Evolutionary conservation across 371 early-diverging fungal species (phyloP).

Genomic region (Mortierella sp.): DNA sequence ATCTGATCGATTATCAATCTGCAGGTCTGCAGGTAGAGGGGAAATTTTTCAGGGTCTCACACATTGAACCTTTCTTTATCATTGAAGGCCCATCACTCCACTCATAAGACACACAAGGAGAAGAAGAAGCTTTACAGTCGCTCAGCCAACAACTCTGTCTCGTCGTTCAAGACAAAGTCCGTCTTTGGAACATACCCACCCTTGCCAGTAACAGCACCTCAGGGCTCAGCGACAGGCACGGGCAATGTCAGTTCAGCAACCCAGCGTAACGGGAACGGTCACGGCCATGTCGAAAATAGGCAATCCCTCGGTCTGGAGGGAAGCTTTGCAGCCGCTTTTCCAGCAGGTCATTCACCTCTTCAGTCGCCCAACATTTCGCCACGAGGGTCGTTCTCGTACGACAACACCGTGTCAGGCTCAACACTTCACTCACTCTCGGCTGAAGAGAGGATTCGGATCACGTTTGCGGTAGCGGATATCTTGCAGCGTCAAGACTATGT

Average conservation of each 20-base stretch:
- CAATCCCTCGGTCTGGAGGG: conserved; percentile 22
- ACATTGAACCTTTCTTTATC: neutral
- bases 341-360: conserved; percentile 27
- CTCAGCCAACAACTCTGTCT: conserved; percentile 40
- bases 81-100: neutral
- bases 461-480: conserved; percentile 68
- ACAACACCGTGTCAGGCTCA: conserved; percentile 13
- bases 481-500: conserved; percentile 75
- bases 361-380: conserved; percentile 44
- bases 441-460: conserved; percentile 68
- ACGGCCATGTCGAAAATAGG: neutral
- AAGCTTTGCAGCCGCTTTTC: conserved; percentile 18
- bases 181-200: conserved; percentile 40
- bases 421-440: conserved; percentile 26
- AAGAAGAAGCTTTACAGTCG: conserved; percentile 45
- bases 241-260: conserved; percentile 16
- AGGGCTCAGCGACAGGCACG: conserved; percentile 4
- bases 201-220: conserved; percentile 15
- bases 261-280: conserved; percentile 13
- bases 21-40: neutral
- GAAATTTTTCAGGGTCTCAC: conserved; percentile 1
- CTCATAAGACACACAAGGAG: conserved; percentile 29
- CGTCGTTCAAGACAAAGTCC: conserved; percentile 25
- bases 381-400: conserved; percentile 40
- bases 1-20: neutral